phyloP scores from a whole-genome alignment of 345 rosid species.

The Fremontodendron californicum region DNA sequence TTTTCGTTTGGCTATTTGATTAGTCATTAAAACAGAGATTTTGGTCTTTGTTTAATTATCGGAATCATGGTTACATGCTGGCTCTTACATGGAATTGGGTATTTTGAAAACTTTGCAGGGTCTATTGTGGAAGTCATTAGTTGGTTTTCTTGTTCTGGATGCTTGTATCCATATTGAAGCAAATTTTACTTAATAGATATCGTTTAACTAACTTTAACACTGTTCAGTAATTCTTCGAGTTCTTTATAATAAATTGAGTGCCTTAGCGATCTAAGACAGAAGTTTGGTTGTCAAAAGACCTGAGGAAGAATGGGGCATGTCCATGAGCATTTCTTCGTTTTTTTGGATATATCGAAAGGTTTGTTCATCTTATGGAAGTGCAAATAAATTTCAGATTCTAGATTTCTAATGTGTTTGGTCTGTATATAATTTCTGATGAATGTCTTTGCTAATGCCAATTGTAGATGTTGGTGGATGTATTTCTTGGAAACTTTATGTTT shows the following conservation, averaged over 20 bases:
- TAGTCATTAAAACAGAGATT: not conserved
- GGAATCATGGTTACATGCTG: not conserved
- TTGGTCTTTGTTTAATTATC: not conserved
- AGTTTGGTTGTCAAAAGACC: slow-evolving; percentile 41
- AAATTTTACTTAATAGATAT: not conserved
- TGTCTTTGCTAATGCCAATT: slow-evolving; percentile 9
- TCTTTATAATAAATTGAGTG: slow-evolving; percentile 5
- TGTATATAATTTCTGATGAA: slow-evolving; percentile 1
- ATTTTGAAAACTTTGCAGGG: slow-evolving; percentile 44
- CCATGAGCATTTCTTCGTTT: slow-evolving; percentile 34
- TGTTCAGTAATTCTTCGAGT: not conserved
- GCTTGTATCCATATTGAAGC: slow-evolving; percentile 59
- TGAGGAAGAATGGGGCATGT: slow-evolving; percentile 36
- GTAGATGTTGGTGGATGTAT: slow-evolving; percentile 54
- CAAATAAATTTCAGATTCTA: not conserved
- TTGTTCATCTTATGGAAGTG: not conserved
- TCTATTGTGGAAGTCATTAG: slow-evolving; percentile 53
- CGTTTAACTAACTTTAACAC: not conserved
- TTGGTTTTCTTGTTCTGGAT: slow-evolving; percentile 65
- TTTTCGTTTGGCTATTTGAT: not conserved
- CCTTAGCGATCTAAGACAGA: slow-evolving; percentile 61
- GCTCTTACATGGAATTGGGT: slow-evolving; percentile 1
- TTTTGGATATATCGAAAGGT: slow-evolving; percentile 43
- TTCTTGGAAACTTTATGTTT: slow-evolving; percentile 60
- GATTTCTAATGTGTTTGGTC: not conserved